A percentile compares a stretch with the other conserved stretches of the same genome.
These are phyloP conservation scores for Laguncularia racemosa DNA, from an alignment of 345 rosid genomes.

Conservation along the genomic window DNA sequence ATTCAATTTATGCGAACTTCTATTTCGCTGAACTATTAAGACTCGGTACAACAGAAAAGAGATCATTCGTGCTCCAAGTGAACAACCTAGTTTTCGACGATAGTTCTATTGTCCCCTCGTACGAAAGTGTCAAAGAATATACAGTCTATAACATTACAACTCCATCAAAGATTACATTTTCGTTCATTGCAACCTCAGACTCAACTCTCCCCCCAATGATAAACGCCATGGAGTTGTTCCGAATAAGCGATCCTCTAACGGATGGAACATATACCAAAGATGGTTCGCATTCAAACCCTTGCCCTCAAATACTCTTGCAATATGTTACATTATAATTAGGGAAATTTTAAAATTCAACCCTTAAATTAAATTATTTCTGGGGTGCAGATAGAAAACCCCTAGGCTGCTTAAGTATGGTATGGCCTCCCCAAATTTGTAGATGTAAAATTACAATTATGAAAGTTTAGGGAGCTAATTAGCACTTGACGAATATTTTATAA, in stretches of 20 bases:
- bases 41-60: slow-evolving; percentile 23
- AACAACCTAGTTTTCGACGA: slow-evolving; percentile 3
- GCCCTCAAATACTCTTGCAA: too few species aligned
- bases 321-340: too few species aligned
- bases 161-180: slow-evolving; percentile 21
- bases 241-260: slow-evolving; percentile 11
- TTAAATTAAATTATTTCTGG: too few species aligned
- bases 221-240: slow-evolving; percentile 36
- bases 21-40: slow-evolving; percentile 37
- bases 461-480: too few species aligned
- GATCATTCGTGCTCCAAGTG: slow-evolving; percentile 21
- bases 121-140: slow-evolving; percentile 15
- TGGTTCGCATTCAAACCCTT: slow-evolving; percentile 15
- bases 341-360: too few species aligned
- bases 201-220: slow-evolving; percentile 44
- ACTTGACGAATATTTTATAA: too few species aligned
- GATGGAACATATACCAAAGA: slow-evolving; percentile 26
- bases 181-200: slow-evolving; percentile 21
- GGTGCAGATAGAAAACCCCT: too few species aligned
- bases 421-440: too few species aligned
- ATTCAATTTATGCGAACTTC: slow-evolving; percentile 23
- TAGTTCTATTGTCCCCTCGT: slow-evolving; percentile 20
- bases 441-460: too few species aligned
- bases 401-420: too few species aligned
- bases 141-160: slow-evolving; percentile 11